Base-by-base conservation (phyloP, 495 filamentous ascomycete species). In the Glutinoglossum americanum region DNA sequence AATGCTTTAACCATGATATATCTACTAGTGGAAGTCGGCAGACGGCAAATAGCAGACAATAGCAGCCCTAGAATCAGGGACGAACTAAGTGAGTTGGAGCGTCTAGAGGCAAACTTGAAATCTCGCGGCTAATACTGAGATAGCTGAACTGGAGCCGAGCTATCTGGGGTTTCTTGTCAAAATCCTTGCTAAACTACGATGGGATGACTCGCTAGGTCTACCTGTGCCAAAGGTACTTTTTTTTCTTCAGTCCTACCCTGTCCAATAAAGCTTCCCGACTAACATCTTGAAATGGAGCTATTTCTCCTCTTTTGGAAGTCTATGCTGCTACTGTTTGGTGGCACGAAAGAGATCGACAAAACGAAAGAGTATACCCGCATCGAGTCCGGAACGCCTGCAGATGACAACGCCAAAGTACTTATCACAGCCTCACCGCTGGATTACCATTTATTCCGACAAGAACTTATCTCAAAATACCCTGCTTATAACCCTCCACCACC, bases 401-500 rank as follows among this genome's bases (percentile, higher is more conserved):
- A 70, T 30, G 64, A 64, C n/a, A 70, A 74, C 33, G 72, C 72
- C 48, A 71, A 75, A 67, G 68, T 79, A 0, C 69, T 87, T 39
- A 87, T 98, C 57, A 93, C 82, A 0, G 89, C 92, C 5, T 94
- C 89, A 10, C 92, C 93, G 13, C 73, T 98, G 10, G 93, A 98
- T 64, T 98, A 98, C 64, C 90, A 97, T 65, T 74, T 87, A 13
- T 98, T 98, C 65, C 81, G 93, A 27, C 90, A 97, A 67, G 92
- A 98, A 67, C 88, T 98, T 61, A 94, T 82, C n/a, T 97, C 92
- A 0, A 98, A 98, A 71, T 98, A 98, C 64, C 92, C 92, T 5
- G 84, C 93, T 4, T 98, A 97, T 67, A 82, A 89, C 60, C 90
- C 92, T 4, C 93, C 92, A 25, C 82, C 79, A 27, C 81, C 86